Conservation (phyloP, 164 flowering plant species). For the Protea cynaroides region DNA sequence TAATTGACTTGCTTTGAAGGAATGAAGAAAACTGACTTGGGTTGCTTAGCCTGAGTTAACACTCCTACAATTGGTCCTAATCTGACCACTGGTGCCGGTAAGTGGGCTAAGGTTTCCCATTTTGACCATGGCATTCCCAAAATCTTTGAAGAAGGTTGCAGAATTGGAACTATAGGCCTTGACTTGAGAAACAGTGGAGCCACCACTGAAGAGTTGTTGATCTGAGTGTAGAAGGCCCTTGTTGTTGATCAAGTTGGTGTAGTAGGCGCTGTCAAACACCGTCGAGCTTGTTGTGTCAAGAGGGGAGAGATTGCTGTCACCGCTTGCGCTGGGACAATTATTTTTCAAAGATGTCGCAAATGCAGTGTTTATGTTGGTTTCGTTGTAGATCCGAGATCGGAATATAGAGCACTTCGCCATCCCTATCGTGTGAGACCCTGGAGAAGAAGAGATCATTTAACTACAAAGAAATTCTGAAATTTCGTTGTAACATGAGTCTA, state of each 20-base stretch:
- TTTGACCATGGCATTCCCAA: conserved; percentile 19
- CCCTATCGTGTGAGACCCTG: conserved; percentile 28
- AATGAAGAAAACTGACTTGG: no score
- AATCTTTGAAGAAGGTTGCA: conserved; percentile 14
- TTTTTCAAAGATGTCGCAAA: conserved; percentile 10
- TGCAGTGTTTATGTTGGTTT: no score
- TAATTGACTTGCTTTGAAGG: no score
- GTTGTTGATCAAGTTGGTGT: no score
- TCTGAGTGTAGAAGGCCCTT: no score
- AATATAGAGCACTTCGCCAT: conserved; percentile 22
- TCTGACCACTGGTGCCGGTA: conserved; percentile 23
- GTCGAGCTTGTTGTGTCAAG: conserved; percentile 18
- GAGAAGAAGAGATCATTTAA: no score
- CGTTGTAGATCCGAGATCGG: no score
- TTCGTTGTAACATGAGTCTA: no score
- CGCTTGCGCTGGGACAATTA: conserved; percentile 16
- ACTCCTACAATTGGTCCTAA: conserved; percentile 23
- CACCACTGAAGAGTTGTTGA: no score
- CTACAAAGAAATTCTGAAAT: no score
- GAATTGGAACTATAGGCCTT: conserved; percentile 11
- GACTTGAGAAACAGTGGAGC: conserved; percentile 25
- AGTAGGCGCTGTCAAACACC: no score
- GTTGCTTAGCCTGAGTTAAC: conserved; percentile 8
- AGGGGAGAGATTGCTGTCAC: conserved; percentile 22
- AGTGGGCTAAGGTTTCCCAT: no score